Evolutionary conservation across 2,329 filamentous ascomycete genomes (phyloP), one percentile per base, ranked within the genome.

Genomic region (Colletotrichum sublineola): DNA sequence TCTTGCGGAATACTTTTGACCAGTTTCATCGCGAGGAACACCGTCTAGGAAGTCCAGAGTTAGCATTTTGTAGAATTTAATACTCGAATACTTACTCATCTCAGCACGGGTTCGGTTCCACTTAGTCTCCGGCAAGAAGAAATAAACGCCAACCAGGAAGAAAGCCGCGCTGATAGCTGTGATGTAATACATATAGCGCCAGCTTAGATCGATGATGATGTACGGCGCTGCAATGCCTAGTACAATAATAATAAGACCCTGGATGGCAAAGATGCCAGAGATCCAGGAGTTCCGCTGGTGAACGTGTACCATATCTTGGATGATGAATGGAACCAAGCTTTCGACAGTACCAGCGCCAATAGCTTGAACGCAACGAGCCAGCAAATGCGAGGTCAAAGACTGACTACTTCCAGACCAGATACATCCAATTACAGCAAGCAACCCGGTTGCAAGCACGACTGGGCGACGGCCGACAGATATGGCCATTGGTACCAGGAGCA

Each of bases 291-390:
- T 81, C 8, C 81, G 78, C 75, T 83, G 77, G 66, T 83, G 81
- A n/a, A 82, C 77, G 38, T 82, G 82, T 15, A 81, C 77, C 46
- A 83, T 78, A 46, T 83, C 81, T 73, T 82, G 80, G 0, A 82
- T 75, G 44, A 83, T 79, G 24, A 83, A 77, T 3, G 81, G 81
- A 5, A 83, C 77, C 20, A 83, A 68, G 0, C 80, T 79, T 68
- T 81, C 79, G 18, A 80, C 79, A 0, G 80, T 77, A 1, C 81
- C 81, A 0, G 79, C 80, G 1, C 81, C 81, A 4, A 83, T 68
- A 0, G 80, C 81, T 68, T 82, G 77, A 3, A 82, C 61, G 8
- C 76, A 77, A 2, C 81, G 73, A 1, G 81, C 80, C 0, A 78
- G 76, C 7, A 82, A 57, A 56, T 82, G 81, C 2, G 74, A 74